Percentiles rank a stretch among this genome's conserved stretches.
phyloP scores from a whole-genome alignment of 768 basidiomycete genomes.

The Podaxis carcinomalis region DNA sequence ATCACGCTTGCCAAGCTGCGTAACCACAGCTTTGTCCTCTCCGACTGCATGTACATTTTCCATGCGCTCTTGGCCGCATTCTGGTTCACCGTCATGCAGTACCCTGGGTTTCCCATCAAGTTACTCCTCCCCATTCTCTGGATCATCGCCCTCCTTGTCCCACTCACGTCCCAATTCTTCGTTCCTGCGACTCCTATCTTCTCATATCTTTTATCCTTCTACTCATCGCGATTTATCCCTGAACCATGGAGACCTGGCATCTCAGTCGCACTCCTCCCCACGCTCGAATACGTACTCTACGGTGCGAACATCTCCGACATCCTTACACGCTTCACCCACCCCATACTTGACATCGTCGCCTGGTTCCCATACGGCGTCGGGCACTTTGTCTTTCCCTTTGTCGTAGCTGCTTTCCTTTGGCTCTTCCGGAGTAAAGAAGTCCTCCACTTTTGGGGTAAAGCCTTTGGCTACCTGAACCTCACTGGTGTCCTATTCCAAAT shows the following conservation, averaged over 20 bases:
- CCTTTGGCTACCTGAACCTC: constrained; percentile 93
- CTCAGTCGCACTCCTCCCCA: constrained; percentile 90
- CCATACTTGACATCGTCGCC: constrained; percentile 86
- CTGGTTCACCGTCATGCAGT: constrained; percentile 71
- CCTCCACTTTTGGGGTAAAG: constrained; percentile 79
- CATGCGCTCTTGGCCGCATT: constrained; percentile 60
- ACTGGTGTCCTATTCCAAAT: constrained; percentile 86
- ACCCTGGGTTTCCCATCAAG: constrained; percentile 68
- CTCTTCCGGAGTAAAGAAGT: constrained; percentile 80
- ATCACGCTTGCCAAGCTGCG: constrained; percentile 60
- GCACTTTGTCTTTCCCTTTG: constrained; percentile 85
- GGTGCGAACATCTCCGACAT: constrained; percentile 98
- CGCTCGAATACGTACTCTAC: constrained; percentile 91
- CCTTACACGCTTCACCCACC: constrained; percentile 91
- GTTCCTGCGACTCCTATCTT: constrained; percentile 84
- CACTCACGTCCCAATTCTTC: constrained; percentile 89
- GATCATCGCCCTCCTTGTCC: constrained; percentile 64
- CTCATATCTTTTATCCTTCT: constrained; percentile 83
- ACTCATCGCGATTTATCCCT: constrained; percentile 84
- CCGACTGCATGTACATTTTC: constrained; percentile 62
- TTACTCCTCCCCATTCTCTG: constrained; percentile 75
- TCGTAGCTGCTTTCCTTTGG: constrained; percentile 85
- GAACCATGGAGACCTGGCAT: constrained; percentile 70
- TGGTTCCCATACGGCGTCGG: constrained; percentile 97
- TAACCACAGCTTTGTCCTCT: constrained; percentile 48